phyloP scores from a whole-genome alignment of 306 rosid genomes.

The Oemleria cerasiformis region DNA sequence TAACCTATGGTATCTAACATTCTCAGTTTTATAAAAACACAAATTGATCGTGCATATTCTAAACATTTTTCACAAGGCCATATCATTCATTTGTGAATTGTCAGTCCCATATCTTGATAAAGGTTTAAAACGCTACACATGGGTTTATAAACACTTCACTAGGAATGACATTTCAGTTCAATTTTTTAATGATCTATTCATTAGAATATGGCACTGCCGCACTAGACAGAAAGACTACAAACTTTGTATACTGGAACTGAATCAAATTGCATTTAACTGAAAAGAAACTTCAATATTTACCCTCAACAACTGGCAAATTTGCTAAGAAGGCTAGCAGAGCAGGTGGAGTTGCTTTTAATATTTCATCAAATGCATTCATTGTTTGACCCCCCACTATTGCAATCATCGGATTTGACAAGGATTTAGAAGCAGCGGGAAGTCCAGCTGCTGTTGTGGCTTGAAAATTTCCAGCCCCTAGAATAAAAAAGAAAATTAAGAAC shows the following conservation, averaged over 20 bases:
- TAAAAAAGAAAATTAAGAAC: background rate
- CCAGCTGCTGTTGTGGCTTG: constrained; percentile 29
- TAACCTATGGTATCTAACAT: background rate
- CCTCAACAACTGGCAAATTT: constrained; percentile 85
- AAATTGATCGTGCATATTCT: background rate
- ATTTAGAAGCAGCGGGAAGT: constrained; percentile 30
- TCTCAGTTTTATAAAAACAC: background rate
- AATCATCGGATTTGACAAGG: constrained; percentile 34
- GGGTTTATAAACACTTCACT: background rate
- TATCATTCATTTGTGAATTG: background rate
- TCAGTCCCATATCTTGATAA: background rate
- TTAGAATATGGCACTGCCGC: too few species aligned
- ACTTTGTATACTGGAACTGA: background rate
- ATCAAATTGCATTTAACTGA: background rate
- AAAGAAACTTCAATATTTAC: constrained; percentile 36
- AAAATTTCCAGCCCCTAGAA: constrained; percentile 32
- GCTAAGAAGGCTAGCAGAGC: constrained; percentile 77
- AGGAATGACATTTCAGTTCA: background rate
- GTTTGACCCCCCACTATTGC: constrained; percentile 47
- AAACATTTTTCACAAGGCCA: background rate
- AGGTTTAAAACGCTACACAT: background rate
- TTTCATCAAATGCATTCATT: constrained; percentile 73
- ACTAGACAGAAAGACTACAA: background rate
- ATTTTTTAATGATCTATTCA: background rate
- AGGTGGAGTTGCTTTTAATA: constrained; percentile 82